Base-by-base conservation (phyloP, 441 rosid species). In the Erodium moschatum region DNA sequence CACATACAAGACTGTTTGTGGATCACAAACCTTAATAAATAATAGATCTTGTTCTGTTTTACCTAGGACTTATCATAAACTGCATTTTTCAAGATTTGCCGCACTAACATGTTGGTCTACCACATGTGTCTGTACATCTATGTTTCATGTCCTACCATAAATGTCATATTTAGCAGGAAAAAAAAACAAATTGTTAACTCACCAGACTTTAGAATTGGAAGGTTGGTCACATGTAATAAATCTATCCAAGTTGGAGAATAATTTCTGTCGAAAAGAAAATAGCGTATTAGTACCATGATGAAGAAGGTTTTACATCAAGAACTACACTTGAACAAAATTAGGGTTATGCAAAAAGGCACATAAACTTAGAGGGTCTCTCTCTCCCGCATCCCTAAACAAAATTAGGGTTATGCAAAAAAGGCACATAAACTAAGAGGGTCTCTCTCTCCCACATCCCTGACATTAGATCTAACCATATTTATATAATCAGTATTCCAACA, bases 221-320 rank as follows among this genome's bases (percentile, higher is more conserved):
- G 97, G 99, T 71, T 71, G 87, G 77, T 82, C 85, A 71, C 95
- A 92, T 31, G 86, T 75, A 74, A 95, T 84, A 78, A 85, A 64
- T 70, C 76, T 85, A 83, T 95, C 99, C 95, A 92, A 74, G 81
- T 86, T 86, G 84, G 74, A 83, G 67, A 90, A 77, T 71, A 95
- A 74, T 79, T 85, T 86, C 97, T 95, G 89, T 69, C 81, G 35
- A 31, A 70, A 48, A 68, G 66, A 69, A 35, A 52, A 52, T 38
- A 40, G 54, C 16, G 19, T 62, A 40, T 70, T 64, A 73, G 64
- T 56, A 56, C 63, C 63, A 56, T 10, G 24, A 24, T 10, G 24
- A 21, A 56, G 63, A 56, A 19, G 62, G 62, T 18, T 18, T 56
- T 56, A 44, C 10, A 56, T 15, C 62, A 56, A 18, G 63, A 56